These are phyloP conservation scores for Neonectria punicea DNA, from an alignment of 2,329 filamentous ascomycete species.

Conservation along the genomic window DNA sequence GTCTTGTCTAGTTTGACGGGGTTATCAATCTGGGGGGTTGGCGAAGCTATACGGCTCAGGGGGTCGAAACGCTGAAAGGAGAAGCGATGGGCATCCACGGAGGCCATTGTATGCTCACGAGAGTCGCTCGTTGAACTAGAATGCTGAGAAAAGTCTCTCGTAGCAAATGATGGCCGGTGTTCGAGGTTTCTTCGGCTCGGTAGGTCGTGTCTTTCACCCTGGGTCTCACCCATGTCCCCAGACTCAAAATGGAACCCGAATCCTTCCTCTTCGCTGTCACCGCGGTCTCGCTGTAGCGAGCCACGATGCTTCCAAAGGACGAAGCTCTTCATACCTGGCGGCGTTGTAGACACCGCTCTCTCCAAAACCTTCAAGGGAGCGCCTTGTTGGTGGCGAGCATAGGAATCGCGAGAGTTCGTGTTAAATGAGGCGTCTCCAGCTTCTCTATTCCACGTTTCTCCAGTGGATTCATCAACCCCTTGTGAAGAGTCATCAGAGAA, in stretches of 20 bases:
- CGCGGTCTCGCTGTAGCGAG: background rate
- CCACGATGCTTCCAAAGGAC: background rate
- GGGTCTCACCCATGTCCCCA: background rate
- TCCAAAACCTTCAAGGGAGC: constrained; percentile 21
- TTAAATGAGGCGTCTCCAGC: constrained; percentile 8
- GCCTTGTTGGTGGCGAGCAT: constrained; percentile 14
- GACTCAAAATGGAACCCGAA: background rate
- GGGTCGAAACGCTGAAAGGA: constrained; percentile 26
- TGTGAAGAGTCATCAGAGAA: background rate
- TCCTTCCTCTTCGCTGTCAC: background rate
- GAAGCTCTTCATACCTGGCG: constrained; percentile 21
- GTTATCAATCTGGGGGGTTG: background rate
- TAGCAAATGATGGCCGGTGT: constrained; percentile 9
- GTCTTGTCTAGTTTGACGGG: background rate
- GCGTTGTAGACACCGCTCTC: constrained; percentile 20
- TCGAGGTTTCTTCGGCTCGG: background rate
- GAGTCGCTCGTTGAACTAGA: constrained; percentile 16
- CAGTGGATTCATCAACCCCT: background rate
- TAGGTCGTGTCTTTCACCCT: background rate
- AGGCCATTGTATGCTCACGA: constrained; percentile 2
- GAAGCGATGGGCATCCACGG: constrained; percentile 17
- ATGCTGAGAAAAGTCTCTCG: constrained; percentile 24
- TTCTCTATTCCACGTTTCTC: constrained; percentile 8
- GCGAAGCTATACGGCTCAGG: constrained; percentile 17
- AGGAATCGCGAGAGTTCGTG: constrained; percentile 9